Evolutionary conservation across 1,139 yeast species (phyloP), one percentile per base, ranked within the genome.

Genomic region (Nematodospora anomalae): DNA sequence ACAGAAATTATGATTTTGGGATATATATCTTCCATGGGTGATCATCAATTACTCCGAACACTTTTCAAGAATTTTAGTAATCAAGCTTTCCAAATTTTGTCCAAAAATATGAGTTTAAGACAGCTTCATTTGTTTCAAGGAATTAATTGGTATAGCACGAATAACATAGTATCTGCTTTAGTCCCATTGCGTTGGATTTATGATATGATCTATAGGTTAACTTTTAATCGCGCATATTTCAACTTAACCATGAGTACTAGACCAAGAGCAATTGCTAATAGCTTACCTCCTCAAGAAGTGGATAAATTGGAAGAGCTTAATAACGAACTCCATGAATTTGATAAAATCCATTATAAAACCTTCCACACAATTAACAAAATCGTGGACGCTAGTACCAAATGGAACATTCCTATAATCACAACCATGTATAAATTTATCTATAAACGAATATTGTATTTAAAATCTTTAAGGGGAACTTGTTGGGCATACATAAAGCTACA

Each of bases 171-270:
- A 4, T 59, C 70, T 1, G 35, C 62, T 48, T 30, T 64, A n/a
- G 49, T 67, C 33, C 74, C 74, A 0, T 27, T 57, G 6, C 57
- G 74, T 34, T 60, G 67, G 57, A 33, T 54, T 0, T 76, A 76
- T 49, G 68, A 61, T 35, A 24, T 67, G 1, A 32, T 70, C 13
- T 71, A 60, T 46, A 55, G 68, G 16, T 35, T 72, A 13, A 67
- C 77, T 0, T 47, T 76, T 32, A 76, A 77, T 48, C 58, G 71
- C 33, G 34, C 63, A 2, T 74, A 76, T 47, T 77, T 74, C 42
- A 55, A 60, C 33, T 40, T 65, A 5, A 51, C 63, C 6, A 48
- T 62, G 50, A 46, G 51, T 3, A 49, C 56, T 1, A 52, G 63
- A 32, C 73, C 74, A 4, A 45, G 72, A 30, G 64, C 58, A 25